phyloP scores from a whole-genome alignment of 2,329 filamentous ascomycete species.

The Proliferodiscus dingleyae region DNA sequence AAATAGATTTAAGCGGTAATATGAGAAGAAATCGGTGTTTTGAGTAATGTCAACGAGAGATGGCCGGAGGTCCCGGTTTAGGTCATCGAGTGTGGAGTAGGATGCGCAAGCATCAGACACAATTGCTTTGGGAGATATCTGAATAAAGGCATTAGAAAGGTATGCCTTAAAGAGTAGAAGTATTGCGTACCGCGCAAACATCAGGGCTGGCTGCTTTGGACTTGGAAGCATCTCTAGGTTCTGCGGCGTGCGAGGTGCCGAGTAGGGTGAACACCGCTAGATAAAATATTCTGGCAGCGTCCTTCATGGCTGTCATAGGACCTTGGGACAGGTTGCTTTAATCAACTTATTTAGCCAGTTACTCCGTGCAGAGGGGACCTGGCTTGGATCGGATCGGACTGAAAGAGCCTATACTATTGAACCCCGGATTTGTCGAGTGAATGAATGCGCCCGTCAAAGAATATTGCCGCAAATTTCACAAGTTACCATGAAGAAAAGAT shows the following conservation, averaged over 20 bases:
- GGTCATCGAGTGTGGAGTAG: constrained; percentile 79
- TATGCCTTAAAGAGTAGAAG: constrained; percentile 26
- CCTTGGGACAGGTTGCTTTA: constrained; percentile 11
- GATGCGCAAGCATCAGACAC: constrained; percentile 94
- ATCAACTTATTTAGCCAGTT: constrained; percentile 14
- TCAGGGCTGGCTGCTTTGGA: constrained; percentile 33
- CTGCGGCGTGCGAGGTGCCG: constrained; percentile 40
- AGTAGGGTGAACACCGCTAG: constrained; percentile 58
- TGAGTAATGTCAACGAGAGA: constrained; percentile 75
- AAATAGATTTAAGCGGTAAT: constrained; percentile 93
- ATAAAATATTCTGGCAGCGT: constrained; percentile 52
- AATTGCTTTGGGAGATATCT: constrained; percentile 85
- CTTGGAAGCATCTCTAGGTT: constrained; percentile 32
- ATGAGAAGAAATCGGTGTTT: constrained; percentile 94
- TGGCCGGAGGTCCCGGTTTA: constrained; percentile 75
- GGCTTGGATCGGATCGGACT: constrained; percentile 2
- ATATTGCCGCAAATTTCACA: background rate
- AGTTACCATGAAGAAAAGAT: background rate
- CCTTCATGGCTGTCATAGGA: constrained; percentile 40
- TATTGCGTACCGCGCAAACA: constrained; percentile 35
- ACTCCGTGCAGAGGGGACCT: constrained; percentile 2
- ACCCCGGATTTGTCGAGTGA: constrained; percentile 5
- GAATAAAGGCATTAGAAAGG: constrained; percentile 32
- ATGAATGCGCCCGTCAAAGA: constrained; percentile 10
- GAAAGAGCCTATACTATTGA: constrained; percentile 7